These are phyloP conservation scores for Phytophthora citrophthora DNA, from an alignment of 352 stramenopile genomes.

Conservation along the genomic window DNA sequence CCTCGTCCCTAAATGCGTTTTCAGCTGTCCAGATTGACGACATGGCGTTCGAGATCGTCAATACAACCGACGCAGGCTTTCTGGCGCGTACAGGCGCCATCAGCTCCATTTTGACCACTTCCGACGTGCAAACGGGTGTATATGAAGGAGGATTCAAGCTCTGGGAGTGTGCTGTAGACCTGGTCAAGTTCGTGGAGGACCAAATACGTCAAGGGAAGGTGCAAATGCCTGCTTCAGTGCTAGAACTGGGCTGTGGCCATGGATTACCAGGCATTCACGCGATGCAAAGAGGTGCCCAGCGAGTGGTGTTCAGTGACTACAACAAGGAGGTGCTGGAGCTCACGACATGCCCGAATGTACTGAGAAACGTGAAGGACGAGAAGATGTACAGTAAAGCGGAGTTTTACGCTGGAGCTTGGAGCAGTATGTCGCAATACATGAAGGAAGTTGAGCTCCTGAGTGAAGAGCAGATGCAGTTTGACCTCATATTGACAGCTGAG, in stretches of 20 bases:
- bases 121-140: conserved; percentile 77
- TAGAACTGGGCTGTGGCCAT: conserved; percentile 85
- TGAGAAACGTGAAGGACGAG: conserved; percentile 47
- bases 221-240: conserved; percentile 42
- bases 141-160: conserved; percentile 91
- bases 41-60: conserved; percentile 67
- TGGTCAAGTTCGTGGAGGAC: conserved; percentile 60
- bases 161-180: conserved; percentile 83
- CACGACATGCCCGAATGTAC: conserved; percentile 81
- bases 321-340: conserved; percentile 90
- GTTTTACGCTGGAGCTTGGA: conserved; percentile 85
- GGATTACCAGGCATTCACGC: conserved; percentile 80
- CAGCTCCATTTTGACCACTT: conserved; percentile 69
- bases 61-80: conserved; percentile 60
- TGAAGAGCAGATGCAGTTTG: conserved; percentile 54
- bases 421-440: conserved; percentile 66
- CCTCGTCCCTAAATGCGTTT: neutral
- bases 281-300: conserved; percentile 63
- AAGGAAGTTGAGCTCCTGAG: conserved; percentile 37
- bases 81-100: conserved; percentile 65
- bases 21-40: conserved; percentile 38
- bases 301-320: conserved; percentile 87
- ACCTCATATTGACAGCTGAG: conserved; percentile 85
- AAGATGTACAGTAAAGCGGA: conserved; percentile 43
- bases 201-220: conserved; percentile 25